These are phyloP conservation scores for Chalciporus chontae DNA, from an alignment of 768 basidiomycete species.

Conservation along the genomic window DNA sequence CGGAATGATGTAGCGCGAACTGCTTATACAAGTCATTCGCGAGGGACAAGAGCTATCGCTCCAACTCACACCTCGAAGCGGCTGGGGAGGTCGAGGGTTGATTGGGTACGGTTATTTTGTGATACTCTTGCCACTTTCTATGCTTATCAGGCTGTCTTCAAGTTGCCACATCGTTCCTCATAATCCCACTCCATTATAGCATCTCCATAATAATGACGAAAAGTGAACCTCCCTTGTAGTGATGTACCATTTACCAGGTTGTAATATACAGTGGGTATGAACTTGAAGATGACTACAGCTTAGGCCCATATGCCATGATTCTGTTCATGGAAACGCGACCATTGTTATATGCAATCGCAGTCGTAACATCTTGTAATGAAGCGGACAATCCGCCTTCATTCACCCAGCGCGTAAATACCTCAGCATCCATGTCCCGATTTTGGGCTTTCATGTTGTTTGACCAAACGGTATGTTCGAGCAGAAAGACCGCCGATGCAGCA, in stretches of 20 bases:
- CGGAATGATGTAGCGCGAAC: constrained; percentile 43
- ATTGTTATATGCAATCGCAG: not conserved
- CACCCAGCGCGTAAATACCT: constrained; percentile 55
- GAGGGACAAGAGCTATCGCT: constrained; percentile 43
- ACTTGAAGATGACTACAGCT: constrained; percentile 10
- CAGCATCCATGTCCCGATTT: constrained; percentile 41
- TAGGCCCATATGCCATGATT: constrained; percentile 16
- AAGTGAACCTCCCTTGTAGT: not conserved
- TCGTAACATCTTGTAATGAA: constrained; percentile 23
- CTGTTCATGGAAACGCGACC: constrained; percentile 16
- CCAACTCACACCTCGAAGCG: constrained; percentile 62
- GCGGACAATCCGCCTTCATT: constrained; percentile 33
- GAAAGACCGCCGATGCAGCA: constrained; percentile 48
- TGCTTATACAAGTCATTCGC: constrained; percentile 58
- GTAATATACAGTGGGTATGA: not conserved
- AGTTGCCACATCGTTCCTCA: constrained; percentile 66
- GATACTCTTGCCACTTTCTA: not conserved
- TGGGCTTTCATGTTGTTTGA: constrained; percentile 31
- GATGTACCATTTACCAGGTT: not conserved
- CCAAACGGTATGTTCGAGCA: constrained; percentile 73
- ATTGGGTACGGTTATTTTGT: constrained; percentile 57
- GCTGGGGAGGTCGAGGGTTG: constrained; percentile 87
- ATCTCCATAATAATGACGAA: not conserved
- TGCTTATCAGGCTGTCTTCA: constrained; percentile 3
- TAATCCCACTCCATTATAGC: constrained; percentile 14